Conservation (phyloP, 148 eudicot genomes). For the Polygonum maritimum region DNA sequence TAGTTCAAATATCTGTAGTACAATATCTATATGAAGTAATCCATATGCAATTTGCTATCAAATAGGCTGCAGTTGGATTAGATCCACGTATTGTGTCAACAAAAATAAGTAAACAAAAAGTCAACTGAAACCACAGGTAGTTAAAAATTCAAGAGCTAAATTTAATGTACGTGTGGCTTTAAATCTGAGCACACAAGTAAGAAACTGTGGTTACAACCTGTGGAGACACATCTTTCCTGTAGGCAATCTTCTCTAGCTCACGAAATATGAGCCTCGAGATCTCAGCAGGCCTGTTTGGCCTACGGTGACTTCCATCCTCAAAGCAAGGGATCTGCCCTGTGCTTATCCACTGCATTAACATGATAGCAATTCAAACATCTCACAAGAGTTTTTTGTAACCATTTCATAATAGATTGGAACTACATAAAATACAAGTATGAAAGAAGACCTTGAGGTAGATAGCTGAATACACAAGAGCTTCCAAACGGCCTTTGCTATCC, state of each 20-base stretch:
- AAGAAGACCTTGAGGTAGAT: slow-evolving; percentile 79
- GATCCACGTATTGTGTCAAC: neutral
- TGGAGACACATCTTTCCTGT: slow-evolving; percentile 56
- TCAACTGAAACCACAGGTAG: neutral
- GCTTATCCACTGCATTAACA: slow-evolving; percentile 79
- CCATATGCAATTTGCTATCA: neutral
- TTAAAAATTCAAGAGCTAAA: neutral
- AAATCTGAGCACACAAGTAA: neutral
- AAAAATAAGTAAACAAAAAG: neutral
- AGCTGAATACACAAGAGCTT: slow-evolving; percentile 76
- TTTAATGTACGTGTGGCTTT: neutral
- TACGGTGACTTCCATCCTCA: slow-evolving; percentile 93
- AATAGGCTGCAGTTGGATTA: neutral
- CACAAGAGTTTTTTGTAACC: neutral
- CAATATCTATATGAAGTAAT: neutral
- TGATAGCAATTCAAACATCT: neutral
- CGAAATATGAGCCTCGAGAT: slow-evolving; percentile 89
- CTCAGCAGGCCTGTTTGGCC: slow-evolving; percentile 96
- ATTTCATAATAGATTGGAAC: neutral
- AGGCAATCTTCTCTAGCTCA: slow-evolving; percentile 66
- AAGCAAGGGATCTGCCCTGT: slow-evolving; percentile 94
- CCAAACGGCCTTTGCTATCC: slow-evolving; percentile 54
- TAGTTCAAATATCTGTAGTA: neutral
- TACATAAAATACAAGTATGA: neutral
- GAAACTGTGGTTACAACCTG: slow-evolving; percentile 37